Conservation (phyloP, 2,329 filamentous ascomycete species). For the Xylaria sp. region DNA sequence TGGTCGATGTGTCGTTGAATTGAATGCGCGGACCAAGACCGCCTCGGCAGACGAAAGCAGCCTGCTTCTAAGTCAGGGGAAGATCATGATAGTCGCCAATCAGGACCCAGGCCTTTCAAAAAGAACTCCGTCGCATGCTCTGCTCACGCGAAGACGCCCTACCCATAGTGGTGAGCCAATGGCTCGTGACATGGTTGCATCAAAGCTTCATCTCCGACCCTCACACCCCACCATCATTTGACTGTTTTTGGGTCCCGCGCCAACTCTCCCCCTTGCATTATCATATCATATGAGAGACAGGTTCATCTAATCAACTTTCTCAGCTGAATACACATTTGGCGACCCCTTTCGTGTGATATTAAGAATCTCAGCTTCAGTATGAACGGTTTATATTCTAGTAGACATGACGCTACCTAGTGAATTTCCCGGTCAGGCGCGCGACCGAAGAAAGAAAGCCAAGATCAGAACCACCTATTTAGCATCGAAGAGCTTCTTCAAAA, state of each 20-base stretch:
- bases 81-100: constrained; percentile 42
- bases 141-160: constrained; percentile 37
- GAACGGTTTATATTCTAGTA: neutral
- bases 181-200: constrained; percentile 44
- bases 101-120: constrained; percentile 31
- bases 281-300: constrained; percentile 27
- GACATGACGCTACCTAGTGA: constrained; percentile 2
- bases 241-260: constrained; percentile 44
- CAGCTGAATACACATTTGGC: constrained; percentile 1
- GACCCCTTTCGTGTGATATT: neutral
- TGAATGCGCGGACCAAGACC: constrained; percentile 38
- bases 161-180: constrained; percentile 28
- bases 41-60: constrained; percentile 42
- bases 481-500: neutral
- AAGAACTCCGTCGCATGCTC: constrained; percentile 36
- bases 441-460: constrained; percentile 10
- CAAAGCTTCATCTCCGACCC: constrained; percentile 41
- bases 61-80: constrained; percentile 43
- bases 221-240: constrained; percentile 49
- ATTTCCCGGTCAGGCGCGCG: neutral
- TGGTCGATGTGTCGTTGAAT: constrained; percentile 40
- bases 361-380: neutral
- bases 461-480: constrained; percentile 22
- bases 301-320: constrained; percentile 7
- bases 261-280: constrained; percentile 40